Conservation (phyloP, 73 alveolate species). For the Stentor roeselii region DNA sequence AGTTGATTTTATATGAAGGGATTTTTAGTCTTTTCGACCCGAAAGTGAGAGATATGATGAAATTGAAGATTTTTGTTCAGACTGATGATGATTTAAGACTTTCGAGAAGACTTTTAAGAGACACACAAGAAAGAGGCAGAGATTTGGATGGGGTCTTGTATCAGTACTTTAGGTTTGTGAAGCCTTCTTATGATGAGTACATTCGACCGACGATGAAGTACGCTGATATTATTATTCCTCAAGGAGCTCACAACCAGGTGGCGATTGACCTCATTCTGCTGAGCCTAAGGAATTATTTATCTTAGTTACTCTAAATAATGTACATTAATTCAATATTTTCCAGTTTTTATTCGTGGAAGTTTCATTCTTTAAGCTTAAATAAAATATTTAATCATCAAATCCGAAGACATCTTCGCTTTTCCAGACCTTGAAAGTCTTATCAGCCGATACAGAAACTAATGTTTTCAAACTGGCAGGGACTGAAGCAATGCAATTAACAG, state of each 20-base stretch:
- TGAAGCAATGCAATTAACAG: neutral
- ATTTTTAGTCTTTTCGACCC: constrained; percentile 89
- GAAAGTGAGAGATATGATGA: constrained; percentile 51
- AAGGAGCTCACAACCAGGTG: constrained; percentile 36
- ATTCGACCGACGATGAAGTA: constrained; percentile 88
- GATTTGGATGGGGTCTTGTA: constrained; percentile 78
- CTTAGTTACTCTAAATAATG: no score
- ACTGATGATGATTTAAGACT: constrained; percentile 84
- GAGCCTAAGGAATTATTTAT: no score
- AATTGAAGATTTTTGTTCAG: neutral
- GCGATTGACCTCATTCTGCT: constrained; percentile 51
- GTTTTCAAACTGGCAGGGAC: neutral
- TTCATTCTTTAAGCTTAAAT: no score
- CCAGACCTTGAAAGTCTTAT: constrained; percentile 15
- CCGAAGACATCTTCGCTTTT: neutral
- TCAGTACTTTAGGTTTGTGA: constrained; percentile 90
- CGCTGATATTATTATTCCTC: constrained; percentile 93
- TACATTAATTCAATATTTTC: no score
- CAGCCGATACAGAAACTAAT: neutral
- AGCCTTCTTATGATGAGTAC: constrained; percentile 87
- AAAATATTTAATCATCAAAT: neutral
- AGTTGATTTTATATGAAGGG: constrained; percentile 94
- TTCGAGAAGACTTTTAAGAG: constrained; percentile 87
- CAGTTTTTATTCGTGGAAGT: no score
- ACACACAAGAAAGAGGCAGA: constrained; percentile 94